Conservation (phyloP, 2,329 filamentous ascomycete genomes). For the Fusarium cicatricum region DNA sequence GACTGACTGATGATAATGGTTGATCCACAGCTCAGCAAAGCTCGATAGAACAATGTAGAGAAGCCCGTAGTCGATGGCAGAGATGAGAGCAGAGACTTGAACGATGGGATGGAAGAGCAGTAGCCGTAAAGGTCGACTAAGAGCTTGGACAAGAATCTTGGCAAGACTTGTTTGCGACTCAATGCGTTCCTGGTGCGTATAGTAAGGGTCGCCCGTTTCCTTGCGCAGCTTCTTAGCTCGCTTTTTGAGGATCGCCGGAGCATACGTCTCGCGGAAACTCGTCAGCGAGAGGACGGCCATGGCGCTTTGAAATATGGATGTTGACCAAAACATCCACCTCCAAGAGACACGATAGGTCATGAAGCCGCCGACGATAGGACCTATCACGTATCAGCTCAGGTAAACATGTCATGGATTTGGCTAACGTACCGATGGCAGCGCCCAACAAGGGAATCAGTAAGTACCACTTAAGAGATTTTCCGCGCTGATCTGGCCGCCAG, state of each 20-base stretch:
- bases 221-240: constrained; percentile 46
- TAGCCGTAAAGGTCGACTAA: constrained; percentile 64
- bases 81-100: constrained; percentile 62
- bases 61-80: constrained; percentile 67
- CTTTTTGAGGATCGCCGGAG: constrained; percentile 45
- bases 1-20: constrained; percentile 61
- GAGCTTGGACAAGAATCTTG: constrained; percentile 44
- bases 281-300: constrained; percentile 47
- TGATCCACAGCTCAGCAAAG: constrained; percentile 66
- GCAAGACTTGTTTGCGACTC: constrained; percentile 41
- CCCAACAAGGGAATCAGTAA: constrained; percentile 52
- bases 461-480: constrained; percentile 50
- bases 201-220: constrained; percentile 44
- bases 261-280: constrained; percentile 51
- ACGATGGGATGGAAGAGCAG: constrained; percentile 68
- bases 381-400: constrained; percentile 9
- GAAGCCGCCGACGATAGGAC: constrained; percentile 52
- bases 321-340: constrained; percentile 58
- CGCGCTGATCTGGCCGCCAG: constrained; percentile 56
- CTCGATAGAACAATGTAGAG: constrained; percentile 71
- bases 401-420: fast-evolving
- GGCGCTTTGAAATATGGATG: constrained; percentile 51
- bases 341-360: constrained; percentile 49
- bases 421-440: constrained; percentile 46
- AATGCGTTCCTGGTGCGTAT: constrained; percentile 50